Evolutionary conservation across 768 basidiomycete species (phyloP), one percentile per base, ranked within the genome.

Genomic region (Boletus tylopilopsis): DNA sequence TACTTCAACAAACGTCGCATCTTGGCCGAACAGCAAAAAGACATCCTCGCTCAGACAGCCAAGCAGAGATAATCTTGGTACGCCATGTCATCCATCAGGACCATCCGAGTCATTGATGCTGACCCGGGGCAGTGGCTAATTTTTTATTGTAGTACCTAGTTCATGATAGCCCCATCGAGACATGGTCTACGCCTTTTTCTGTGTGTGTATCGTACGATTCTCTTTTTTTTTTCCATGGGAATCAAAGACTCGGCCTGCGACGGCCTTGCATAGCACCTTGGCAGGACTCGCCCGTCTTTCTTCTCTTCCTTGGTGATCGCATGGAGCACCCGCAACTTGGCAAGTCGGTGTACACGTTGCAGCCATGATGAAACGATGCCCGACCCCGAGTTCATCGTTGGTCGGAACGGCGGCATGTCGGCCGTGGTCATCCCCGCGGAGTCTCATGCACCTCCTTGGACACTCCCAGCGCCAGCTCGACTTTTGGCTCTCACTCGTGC

Each of bases 1-100:
- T 95, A 97, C 67, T 96, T 97, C 63, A 95, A 96, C 72, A 88
- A 91, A 65, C 82, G 93, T 30, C 77, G 94, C 45, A 79, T 90
- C 30, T 78, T 94, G 44, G 87, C 82, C 9, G 88, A 87, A 52
- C 81, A 83, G 49, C 90, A 91, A 68, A 88, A 85, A 60, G 81
- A 82, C 34, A 71, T 85, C 45, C 76, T 90, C 56, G 66, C 72
- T 12, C 55, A 65, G 33, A 58, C 66, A 10, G 59, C 63, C n/a
- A 64, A 65, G 25, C 59, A 58, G 34, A 45, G 44, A 51, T 57
- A 49, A 59, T 15, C 11, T n/a, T 37, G 42, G 27, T 29, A n/a
- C 12, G 33, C 33, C 33, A 8, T 34, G 15, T 34, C n/a, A 16
- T 34, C 3, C 15, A 16, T 16, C 12, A 34, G n/a, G 8, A 34